Base-by-base conservation (phyloP, 352 stramenopile genomes). In the Phytophthora gonapodyides region DNA sequence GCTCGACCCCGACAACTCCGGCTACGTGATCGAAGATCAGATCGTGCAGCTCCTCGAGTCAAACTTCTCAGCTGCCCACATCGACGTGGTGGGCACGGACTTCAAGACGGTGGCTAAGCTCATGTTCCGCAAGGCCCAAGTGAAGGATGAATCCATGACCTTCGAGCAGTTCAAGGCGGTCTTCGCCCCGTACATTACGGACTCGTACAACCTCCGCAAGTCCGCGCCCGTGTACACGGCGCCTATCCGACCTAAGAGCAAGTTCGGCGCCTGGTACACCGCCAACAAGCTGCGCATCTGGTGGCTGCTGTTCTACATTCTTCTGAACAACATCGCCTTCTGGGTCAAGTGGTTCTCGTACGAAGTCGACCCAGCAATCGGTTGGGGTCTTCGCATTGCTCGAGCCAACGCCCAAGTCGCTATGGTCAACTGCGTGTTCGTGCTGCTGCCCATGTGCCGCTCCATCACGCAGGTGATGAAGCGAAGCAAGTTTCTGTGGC, bases 381-480 rank as follows among this genome's bases (percentile, higher is more conserved):
- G 84, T 31, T 91, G 83, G 73, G 82, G 82, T 17, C 67, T 91
- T 21, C 76, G 84, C 24, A 78, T 94, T 53, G 85, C 85, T 7
- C 77, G 80, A 51, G 83, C 75, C 19, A 89, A 78, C 57, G 84
- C 85, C 5, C 85, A 94, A 56, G 74, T 94, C 10, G 77, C 67
- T 7, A 91, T 93, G 81, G 61, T 94, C 33, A 93, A 93, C 63
- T 83, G 75, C 41, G 57, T 84, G 2, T 84, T 94, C 42, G 82
- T 94, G 31, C 69, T 94, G 17, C 43, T 93, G 12, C 82, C 85
- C 17, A 93, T 94, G 80, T 90, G 81, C 24, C 85, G 83, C 55
- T 89, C 76, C 1, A 89, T 94, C 57, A 82, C 80, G 27, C 70
- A 83, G 27, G 76, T 91, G 41, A 80, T 92, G 69, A 89, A 90